phyloP scores from a whole-genome alignment of 2,329 filamentous ascomycete species.

The Alternaria triticimaculans region DNA sequence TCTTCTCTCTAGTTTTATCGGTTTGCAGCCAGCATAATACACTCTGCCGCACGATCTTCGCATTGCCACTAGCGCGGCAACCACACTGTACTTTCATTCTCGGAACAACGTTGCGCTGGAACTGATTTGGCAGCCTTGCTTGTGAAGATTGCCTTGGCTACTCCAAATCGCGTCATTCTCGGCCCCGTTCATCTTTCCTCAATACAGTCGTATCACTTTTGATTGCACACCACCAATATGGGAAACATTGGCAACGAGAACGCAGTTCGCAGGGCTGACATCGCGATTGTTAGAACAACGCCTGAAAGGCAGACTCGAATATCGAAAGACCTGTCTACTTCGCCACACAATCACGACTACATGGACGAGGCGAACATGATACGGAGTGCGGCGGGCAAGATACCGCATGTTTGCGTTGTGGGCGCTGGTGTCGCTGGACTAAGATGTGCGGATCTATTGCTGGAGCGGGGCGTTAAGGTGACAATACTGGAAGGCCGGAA shows the following conservation, averaged over 20 bases:
- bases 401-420: conserved; percentile 68
- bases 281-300: conserved; percentile 25
- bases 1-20: neutral
- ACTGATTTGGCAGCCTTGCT: neutral
- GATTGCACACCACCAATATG: conserved; percentile 11
- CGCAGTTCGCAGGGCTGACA: conserved; percentile 36
- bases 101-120: neutral
- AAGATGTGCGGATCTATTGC: conserved; percentile 72
- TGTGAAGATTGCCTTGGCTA: neutral
- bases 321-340: conserved; percentile 42
- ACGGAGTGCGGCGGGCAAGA: conserved; percentile 41
- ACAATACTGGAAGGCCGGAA: conserved; percentile 73
- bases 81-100: neutral
- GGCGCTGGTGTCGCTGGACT: conserved; percentile 75
- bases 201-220: neutral
- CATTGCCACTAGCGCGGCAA: neutral
- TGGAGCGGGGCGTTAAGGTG: conserved; percentile 69
- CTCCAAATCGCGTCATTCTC: neutral
- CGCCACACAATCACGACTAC: conserved; percentile 33
- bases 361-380: conserved; percentile 36
- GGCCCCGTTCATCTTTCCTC: neutral
- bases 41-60: neutral
- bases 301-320: conserved; percentile 36
- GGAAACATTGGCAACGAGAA: conserved; percentile 36
- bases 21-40: neutral